These are phyloP conservation scores for Clavaria fumosa DNA, from an alignment of 768 basidiomycete genomes.

Conservation along the genomic window DNA sequence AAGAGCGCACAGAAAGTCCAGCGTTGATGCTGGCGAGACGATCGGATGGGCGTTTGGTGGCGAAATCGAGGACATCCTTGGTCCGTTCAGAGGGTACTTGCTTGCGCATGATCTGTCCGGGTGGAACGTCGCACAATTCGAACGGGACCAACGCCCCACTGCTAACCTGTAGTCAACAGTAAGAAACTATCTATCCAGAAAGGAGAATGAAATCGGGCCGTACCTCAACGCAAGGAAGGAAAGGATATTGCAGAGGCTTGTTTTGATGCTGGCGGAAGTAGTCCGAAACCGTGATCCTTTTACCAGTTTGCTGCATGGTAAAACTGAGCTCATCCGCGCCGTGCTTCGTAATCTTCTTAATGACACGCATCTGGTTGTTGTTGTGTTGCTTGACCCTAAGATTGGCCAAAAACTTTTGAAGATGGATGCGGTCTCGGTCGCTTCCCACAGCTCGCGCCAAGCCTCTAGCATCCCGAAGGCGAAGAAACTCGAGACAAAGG, in stretches of 20 bases:
- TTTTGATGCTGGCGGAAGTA: conserved; percentile 43
- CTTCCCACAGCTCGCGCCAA: conserved; percentile 30
- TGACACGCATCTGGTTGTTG: conserved; percentile 27
- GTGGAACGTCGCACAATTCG: conserved; percentile 41
- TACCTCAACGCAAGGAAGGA: conserved; percentile 57
- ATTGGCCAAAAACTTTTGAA: conserved; percentile 42
- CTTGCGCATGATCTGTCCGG: conserved; percentile 57
- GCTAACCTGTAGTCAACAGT: conserved; percentile 31
- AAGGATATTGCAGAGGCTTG: conserved; percentile 39
- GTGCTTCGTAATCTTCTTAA: conserved; percentile 40
- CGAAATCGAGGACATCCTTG: conserved; percentile 45
- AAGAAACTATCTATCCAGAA: conserved; percentile 2
- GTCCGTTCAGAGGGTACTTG: conserved; percentile 55
- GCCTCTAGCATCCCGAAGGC: conserved; percentile 17
- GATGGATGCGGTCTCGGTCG: conserved; percentile 37
- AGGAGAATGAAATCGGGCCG: conserved; percentile 11
- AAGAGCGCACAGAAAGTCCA: conserved; percentile 32
- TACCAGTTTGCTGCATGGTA: conserved; percentile 37
- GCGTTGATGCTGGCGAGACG: conserved; percentile 38
- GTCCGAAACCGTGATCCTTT: conserved; percentile 40
- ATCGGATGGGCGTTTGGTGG: conserved; percentile 44
- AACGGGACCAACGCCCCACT: conserved; percentile 45
- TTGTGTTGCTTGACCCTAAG: conserved; percentile 32
- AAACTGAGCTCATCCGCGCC: conserved; percentile 44
- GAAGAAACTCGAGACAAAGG: conserved; percentile 38